Evolutionary conservation across 2,329 filamentous ascomycete genomes (phyloP).

Genomic region (Graphium sp.): DNA sequence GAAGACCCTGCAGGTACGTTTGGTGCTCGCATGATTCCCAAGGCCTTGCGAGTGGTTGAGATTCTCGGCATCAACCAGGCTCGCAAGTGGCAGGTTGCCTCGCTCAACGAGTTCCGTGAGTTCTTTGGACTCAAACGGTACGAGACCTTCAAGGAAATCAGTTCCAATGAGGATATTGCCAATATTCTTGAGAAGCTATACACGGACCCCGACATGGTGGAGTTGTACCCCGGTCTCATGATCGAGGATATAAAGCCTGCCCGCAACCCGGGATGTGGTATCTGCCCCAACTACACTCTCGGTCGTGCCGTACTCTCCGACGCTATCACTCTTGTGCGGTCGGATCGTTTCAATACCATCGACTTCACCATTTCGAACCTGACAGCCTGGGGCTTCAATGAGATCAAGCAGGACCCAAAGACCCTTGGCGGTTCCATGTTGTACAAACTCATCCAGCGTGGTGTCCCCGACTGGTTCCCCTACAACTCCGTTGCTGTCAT

Average conservation of each 20-base stretch:
- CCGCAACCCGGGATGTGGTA: slow-evolving; percentile 31
- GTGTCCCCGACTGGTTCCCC: slow-evolving; percentile 24
- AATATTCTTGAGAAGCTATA: slow-evolving; percentile 40
- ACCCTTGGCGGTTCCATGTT: slow-evolving; percentile 23
- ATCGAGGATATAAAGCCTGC: slow-evolving; percentile 38
- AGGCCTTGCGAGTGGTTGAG: slow-evolving; percentile 41
- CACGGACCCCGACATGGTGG: slow-evolving; percentile 46
- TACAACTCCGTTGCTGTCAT: slow-evolving; percentile 23
- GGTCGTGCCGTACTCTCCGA: slow-evolving; percentile 41
- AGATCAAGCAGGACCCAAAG: slow-evolving; percentile 17
- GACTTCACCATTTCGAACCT: slow-evolving; percentile 23
- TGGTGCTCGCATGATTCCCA: slow-evolving; percentile 40
- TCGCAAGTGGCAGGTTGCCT: slow-evolving; percentile 42
- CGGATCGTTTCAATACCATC: slow-evolving; percentile 40
- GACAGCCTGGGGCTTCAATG: slow-evolving; percentile 25
- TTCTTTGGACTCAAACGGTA: slow-evolving; percentile 44
- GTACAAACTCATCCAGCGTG: slow-evolving; percentile 27
- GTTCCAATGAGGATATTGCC: slow-evolving; percentile 35
- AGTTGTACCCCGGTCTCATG: slow-evolving; percentile 53
- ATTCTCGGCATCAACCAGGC: slow-evolving; percentile 44
- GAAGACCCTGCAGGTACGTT: slow-evolving; percentile 43
- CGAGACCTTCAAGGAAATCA: slow-evolving; percentile 40
- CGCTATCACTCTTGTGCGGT: slow-evolving; percentile 39
- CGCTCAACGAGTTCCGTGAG: slow-evolving; percentile 47
- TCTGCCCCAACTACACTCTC: slow-evolving; percentile 34